Conservation (phyloP, 2,329 filamentous ascomycete species). For the Clonostachys solani region DNA sequence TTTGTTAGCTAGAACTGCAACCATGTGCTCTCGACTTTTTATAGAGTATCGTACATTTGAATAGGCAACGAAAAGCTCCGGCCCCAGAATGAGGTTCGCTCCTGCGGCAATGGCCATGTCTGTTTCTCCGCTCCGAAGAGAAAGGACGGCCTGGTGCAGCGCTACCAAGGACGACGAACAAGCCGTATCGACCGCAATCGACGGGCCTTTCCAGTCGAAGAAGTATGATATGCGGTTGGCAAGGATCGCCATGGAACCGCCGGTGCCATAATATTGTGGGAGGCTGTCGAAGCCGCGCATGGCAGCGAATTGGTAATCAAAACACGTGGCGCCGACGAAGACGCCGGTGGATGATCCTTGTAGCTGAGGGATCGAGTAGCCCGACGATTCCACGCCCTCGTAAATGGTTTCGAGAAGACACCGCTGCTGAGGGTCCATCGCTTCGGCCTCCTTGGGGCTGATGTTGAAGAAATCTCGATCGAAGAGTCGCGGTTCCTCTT, state of each 20-base stretch:
- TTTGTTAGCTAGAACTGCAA: slow-evolving; percentile 34
- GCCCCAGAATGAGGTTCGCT: slow-evolving; percentile 22
- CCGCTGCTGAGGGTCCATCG: slow-evolving; percentile 8
- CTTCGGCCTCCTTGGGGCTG: slow-evolving; percentile 11
- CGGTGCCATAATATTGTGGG: slow-evolving; percentile 19
- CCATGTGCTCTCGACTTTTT: too few relatives aligned
- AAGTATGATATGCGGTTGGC: slow-evolving; percentile 12
- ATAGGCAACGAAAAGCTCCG: slow-evolving; percentile 14
- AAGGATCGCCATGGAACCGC: slow-evolving; percentile 6
- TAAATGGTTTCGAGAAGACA: slow-evolving; percentile 10
- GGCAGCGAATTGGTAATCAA: slow-evolving; percentile 21
- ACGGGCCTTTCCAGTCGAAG: slow-evolving; percentile 23
- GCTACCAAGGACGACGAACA: slow-evolving; percentile 28
- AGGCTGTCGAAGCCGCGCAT: slow-evolving; percentile 38
- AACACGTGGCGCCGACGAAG: slow-evolving; percentile 20
- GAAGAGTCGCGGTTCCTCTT: slow-evolving; percentile 21
- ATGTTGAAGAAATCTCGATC: slow-evolving; percentile 35
- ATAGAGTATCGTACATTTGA: too few relatives aligned
- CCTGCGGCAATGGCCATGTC: slow-evolving; percentile 23
- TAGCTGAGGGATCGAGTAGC: slow-evolving; percentile 20
- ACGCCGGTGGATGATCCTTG: slow-evolving; percentile 15
- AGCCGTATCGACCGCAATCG: slow-evolving; percentile 26
- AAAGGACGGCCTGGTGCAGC: slow-evolving; percentile 15
- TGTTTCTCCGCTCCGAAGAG: slow-evolving; percentile 21
- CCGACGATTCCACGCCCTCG: slow-evolving; percentile 13